Conservation (phyloP, 495 filamentous ascomycete species). For the Talaromyces stipitatus region DNA sequence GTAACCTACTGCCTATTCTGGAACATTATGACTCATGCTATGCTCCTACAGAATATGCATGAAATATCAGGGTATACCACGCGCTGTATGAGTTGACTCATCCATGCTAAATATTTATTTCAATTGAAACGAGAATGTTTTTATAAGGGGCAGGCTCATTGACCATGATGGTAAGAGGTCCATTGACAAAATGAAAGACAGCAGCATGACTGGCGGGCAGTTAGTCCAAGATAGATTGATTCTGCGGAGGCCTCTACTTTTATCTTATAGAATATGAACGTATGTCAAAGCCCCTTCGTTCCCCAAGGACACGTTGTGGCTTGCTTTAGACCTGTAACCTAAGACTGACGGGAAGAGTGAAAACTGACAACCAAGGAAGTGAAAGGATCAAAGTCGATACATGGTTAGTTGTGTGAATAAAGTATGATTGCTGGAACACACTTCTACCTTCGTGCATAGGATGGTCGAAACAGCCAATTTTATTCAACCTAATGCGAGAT, state of each 20-base stretch:
- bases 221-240: too few species aligned
- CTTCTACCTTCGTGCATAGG: background rate
- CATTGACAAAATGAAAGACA: too few species aligned
- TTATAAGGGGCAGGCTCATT: background rate
- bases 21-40: background rate
- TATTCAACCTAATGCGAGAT: too few species aligned
- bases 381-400: background rate
- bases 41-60: background rate
- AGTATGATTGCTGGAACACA: conserved; percentile 1
- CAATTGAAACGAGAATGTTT: background rate
- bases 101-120: background rate
- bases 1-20: background rate
- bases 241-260: too few species aligned
- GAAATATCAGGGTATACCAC: background rate
- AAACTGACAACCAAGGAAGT: background rate
- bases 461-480: background rate
- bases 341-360: background rate
- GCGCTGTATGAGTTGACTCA: background rate
- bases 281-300: too few species aligned
- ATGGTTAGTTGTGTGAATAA: background rate
- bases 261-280: too few species aligned
- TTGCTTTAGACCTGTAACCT: background rate
- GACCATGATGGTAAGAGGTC: background rate
- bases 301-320: background rate
- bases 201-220: too few species aligned